These are phyloP conservation scores for Colletotrichum tamarilloi DNA, from an alignment of 2,329 filamentous ascomycete genomes.

Conservation along the genomic window DNA sequence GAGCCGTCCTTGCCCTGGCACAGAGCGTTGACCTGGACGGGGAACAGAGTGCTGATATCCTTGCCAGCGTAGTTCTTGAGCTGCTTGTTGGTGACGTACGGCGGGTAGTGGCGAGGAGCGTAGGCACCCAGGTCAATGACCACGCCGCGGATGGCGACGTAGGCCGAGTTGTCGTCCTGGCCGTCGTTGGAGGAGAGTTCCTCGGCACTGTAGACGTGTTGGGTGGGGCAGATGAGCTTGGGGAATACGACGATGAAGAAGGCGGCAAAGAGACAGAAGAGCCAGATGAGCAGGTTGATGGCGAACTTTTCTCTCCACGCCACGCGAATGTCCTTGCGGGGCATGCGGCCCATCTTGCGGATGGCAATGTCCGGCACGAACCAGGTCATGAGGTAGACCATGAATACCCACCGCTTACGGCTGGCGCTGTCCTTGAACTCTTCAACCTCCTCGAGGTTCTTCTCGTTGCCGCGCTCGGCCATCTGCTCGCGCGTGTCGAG, in stretches of 20 bases:
- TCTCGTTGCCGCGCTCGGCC: conserved; percentile 93
- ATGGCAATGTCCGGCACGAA: conserved; percentile 88
- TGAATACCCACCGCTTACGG: conserved; percentile 89
- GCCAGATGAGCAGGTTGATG: conserved; percentile 98
- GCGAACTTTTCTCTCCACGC: conserved; percentile 98
- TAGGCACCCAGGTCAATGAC: conserved; percentile 87
- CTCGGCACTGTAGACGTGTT: conserved; percentile 83
- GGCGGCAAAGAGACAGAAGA: conserved; percentile 78
- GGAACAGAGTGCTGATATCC: conserved; percentile 91
- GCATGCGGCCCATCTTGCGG: conserved; percentile 81
- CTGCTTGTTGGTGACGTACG: conserved; percentile 65
- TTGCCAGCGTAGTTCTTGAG: conserved; percentile 85
- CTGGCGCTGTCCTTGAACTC: conserved; percentile 80
- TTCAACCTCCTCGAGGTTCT: conserved; percentile 90
- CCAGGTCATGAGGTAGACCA: conserved; percentile 88
- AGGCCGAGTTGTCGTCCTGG: conserved; percentile 72
- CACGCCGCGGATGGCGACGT: conserved; percentile 85
- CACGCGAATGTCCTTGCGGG: conserved; percentile 89
- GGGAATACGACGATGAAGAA: conserved; percentile 96
- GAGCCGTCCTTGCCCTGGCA: conserved; percentile 80
- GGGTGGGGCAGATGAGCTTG: conserved; percentile 86
- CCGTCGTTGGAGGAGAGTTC: conserved; percentile 83
- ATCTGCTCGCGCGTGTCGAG: conserved; percentile 93
- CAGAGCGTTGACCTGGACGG: conserved; percentile 91
- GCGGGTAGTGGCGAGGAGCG: conserved; percentile 82